Conservation (phyloP, 2,329 filamentous ascomycete genomes). For the Talaromyces funiculosus region DNA sequence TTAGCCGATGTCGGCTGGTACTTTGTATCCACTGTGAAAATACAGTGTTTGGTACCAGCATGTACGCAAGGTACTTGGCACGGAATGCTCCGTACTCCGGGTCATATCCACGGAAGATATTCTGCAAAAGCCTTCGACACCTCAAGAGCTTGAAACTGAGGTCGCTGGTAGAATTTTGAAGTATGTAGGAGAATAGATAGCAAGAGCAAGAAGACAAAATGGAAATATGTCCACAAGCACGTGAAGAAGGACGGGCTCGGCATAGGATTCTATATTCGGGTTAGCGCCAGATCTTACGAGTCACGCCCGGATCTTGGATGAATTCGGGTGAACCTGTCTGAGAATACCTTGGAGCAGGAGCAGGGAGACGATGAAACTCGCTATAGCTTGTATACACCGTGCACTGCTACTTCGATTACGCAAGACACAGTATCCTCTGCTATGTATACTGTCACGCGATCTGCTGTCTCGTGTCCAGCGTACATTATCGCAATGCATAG, state of each 20-base stretch:
- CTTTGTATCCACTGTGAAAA: slow-evolving; percentile 2
- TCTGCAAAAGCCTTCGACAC: background rate
- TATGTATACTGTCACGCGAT: background rate
- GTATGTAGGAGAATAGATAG: background rate
- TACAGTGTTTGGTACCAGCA: background rate
- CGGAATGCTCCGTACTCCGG: background rate
- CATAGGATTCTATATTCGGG: background rate
- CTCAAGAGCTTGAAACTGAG: too few relatives aligned
- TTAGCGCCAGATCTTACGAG: background rate
- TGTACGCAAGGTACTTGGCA: background rate
- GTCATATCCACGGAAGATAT: background rate
- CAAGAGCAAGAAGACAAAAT: background rate
- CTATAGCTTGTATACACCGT: background rate
- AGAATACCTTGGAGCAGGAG: too few relatives aligned
- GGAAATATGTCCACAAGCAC: background rate
- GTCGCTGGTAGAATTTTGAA: background rate
- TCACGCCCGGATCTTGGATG: background rate
- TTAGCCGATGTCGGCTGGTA: slow-evolving; percentile 11
- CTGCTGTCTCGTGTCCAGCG: background rate
- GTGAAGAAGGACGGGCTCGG: background rate
- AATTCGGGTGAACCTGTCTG: background rate
- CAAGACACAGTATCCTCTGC: too few relatives aligned
- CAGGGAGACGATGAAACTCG: background rate
- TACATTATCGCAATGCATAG: background rate
- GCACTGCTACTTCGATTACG: background rate